Evolutionary conservation across 371 early-diverging fungal species (phyloP), one percentile per base, ranked within the genome.

Genomic region (Scutellospora calospora): DNA sequence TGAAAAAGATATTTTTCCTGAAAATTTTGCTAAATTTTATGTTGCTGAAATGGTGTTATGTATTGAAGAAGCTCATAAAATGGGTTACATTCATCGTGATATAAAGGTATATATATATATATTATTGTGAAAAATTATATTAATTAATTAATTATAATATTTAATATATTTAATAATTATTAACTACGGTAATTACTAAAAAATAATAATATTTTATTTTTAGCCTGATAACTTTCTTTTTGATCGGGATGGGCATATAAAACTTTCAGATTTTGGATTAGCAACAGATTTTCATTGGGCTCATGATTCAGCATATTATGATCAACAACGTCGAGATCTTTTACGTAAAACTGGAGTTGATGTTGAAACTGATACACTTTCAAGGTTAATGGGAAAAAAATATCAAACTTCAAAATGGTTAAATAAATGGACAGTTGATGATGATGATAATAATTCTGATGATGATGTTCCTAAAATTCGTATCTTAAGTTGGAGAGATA

Each of bases 261-360:
- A 91, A 65, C 84, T 97, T 62, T 90, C 92, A 1, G 98, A 98
- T 85, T 98, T 98, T 89, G 98, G 98, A 1, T 89, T 97, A 63
- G 92, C 94, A 27, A 94, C 95, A 54, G 96, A 95, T 18, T 88
- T 88, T 72, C 88, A 88, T 65, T 91, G 90, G 89, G 83, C 87
- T 9, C 91, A 91, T 77, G 88, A 90, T 78, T 84, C 88, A 16
- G 80, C 84, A 45, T 90, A 88, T 82, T 90, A 90, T 78, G 88
- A 89, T 20, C 85, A 87, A 18, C 89, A 88, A 57, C 79, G 89
- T 35, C 84, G 84, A 12, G 84, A 85, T 16, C 87, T 90, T 49
- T 80, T 88, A 41, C 83, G 82, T 22, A 87, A 86, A 73, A 87
- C 86, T 11, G 84, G 83, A 63, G 89, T 87, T 49, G 88, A 85